These are phyloP conservation scores for Prunus mume DNA, from an alignment of 306 rosid genomes.

Conservation along the genomic window DNA sequence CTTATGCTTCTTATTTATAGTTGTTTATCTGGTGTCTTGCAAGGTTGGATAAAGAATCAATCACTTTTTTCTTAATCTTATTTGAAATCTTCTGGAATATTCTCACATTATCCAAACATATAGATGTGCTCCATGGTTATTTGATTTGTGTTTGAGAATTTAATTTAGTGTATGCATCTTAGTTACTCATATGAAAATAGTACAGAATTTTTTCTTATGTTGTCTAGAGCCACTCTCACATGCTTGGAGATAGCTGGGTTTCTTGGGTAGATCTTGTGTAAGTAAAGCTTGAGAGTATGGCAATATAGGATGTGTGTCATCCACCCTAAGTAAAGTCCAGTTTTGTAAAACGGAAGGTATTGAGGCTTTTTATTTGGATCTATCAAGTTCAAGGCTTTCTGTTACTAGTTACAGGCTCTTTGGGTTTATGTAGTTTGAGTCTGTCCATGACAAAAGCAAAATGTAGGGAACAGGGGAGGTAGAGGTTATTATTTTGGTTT, in stretches of 20 bases:
- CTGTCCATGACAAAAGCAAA: no score
- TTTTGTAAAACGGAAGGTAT: no score
- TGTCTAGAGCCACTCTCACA: no score
- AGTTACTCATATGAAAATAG: no score
- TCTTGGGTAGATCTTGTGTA: no score
- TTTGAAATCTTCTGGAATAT: neutral
- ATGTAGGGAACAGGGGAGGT: no score
- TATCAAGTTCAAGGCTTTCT: neutral
- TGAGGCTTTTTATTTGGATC: neutral
- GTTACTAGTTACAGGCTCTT: neutral
- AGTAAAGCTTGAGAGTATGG: no score
- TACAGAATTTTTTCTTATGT: no score
- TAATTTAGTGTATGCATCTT: neutral
- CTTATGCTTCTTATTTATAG: neutral
- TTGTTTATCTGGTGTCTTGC: neutral
- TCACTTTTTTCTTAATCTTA: neutral
- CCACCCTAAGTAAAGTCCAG: no score
- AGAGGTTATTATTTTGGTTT: no score
- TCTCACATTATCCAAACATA: neutral
- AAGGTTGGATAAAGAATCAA: neutral
- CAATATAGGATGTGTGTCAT: no score
- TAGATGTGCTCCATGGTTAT: neutral
- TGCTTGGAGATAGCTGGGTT: no score
- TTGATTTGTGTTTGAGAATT: neutral
- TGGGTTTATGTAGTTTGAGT: neutral